Conservation (phyloP, 768 basidiomycete species). For the Termitomyces sp. region DNA sequence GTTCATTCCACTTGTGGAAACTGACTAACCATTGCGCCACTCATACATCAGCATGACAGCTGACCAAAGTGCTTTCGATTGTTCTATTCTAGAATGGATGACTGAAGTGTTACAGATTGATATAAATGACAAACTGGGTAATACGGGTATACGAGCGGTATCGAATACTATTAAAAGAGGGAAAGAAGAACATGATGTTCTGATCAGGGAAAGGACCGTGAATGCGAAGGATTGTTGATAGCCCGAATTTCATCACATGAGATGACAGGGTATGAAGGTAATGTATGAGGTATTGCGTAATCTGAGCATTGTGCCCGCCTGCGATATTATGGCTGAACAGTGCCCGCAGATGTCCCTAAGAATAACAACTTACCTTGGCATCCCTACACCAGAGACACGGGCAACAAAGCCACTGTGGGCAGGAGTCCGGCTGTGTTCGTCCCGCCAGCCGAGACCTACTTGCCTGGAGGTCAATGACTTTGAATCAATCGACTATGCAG, state of each 20-base stretch:
- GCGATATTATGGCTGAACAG: background rate
- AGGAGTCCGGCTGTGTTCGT: conserved; percentile 3
- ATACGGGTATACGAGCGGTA: conserved; percentile 14
- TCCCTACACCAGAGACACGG: conserved; percentile 5
- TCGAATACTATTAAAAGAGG: conserved; percentile 4
- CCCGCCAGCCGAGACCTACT: background rate
- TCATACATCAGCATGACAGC: background rate
- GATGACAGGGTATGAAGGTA: conserved; percentile 8
- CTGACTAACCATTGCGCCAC: conserved; percentile 7
- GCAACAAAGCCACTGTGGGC: conserved; percentile 6
- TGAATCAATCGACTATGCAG: background rate
- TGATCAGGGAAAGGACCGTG: conserved; percentile 18
- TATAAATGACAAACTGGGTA: conserved; percentile 15
- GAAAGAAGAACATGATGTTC: conserved; percentile 5
- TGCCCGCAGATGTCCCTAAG: background rate
- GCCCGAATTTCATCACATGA: conserved; percentile 8
- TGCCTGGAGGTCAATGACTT: background rate
- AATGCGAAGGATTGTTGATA: conserved; percentile 16
- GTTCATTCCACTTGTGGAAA: conserved; percentile 4
- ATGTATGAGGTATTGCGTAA: conserved; percentile 13
- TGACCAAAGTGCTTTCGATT: background rate
- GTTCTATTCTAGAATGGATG: conserved; percentile 10
- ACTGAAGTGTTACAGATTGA: conserved; percentile 17
- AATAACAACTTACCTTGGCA: conserved; percentile 12
- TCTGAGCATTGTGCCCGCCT: conserved; percentile 5